phyloP scores from a whole-genome alignment of 2,329 filamentous ascomycete genomes.

The Colletotrichum lupini region DNA sequence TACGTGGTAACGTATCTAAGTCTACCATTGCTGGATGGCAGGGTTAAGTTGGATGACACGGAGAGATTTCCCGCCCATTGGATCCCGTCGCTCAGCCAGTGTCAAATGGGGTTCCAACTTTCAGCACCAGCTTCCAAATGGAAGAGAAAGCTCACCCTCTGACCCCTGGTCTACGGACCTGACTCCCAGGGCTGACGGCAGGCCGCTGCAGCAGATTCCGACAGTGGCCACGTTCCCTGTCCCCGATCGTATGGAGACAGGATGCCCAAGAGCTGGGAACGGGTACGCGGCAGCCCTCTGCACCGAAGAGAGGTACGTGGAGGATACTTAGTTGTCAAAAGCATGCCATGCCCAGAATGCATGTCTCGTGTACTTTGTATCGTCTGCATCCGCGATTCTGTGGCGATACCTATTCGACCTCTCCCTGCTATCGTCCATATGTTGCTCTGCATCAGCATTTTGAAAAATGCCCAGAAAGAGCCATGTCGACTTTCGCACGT shows the following conservation, averaged over 20 bases:
- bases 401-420: neutral
- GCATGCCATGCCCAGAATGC: neutral
- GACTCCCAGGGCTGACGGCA: constrained; percentile 14
- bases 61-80: too few relatives aligned
- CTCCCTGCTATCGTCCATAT: neutral
- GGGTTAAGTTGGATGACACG: too few relatives aligned
- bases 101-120: neutral
- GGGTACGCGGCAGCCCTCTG: constrained; percentile 29
- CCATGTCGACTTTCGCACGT: neutral
- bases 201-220: constrained; percentile 7
- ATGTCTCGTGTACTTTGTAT: neutral
- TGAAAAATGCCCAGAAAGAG: neutral
- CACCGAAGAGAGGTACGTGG: neutral
- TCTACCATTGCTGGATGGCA: neutral
- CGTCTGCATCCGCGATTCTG: neutral
- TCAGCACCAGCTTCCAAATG: too few relatives aligned
- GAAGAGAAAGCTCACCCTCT: neutral
- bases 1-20: neutral
- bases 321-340: constrained; percentile 4
- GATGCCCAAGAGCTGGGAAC: constrained; percentile 11
- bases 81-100: too few relatives aligned
- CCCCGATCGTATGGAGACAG: constrained; percentile 1
- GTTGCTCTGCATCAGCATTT: neutral
- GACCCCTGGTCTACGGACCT: neutral
- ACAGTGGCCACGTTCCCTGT: constrained; percentile 27